A percentile compares a stretch with the other conserved stretches of the same genome.
Conservation (phyloP, 805 yeast species). For the Candida krabiensis region DNA sequence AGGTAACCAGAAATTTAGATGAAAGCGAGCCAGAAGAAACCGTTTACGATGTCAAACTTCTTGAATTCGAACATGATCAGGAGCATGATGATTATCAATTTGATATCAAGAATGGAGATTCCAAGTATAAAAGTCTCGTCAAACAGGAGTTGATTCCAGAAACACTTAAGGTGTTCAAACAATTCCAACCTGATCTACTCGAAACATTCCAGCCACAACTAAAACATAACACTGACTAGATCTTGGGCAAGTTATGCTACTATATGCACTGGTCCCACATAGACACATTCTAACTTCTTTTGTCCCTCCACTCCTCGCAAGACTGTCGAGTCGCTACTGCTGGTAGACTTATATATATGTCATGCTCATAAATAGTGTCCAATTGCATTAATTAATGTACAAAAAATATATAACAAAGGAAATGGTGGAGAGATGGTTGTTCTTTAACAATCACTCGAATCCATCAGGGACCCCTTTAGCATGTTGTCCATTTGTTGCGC, state of each 20-base stretch:
- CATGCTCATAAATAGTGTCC: too few species aligned
- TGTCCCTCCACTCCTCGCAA: too few species aligned
- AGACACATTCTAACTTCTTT: too few species aligned
- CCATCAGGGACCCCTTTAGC: conserved; percentile 91
- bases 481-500: conserved; percentile 44
- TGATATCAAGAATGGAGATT: conserved; percentile 40
- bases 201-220: conserved; percentile 61
- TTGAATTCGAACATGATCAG: conserved; percentile 79
- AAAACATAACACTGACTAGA: conserved; percentile 47
- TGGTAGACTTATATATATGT: too few species aligned
- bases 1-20: conserved; percentile 37
- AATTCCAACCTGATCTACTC: conserved; percentile 65
- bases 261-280: too few species aligned
- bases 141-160: conserved; percentile 52
- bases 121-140: conserved; percentile 39
- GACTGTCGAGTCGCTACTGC: too few species aligned
- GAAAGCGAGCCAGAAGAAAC: conserved; percentile 24
- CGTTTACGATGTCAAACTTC: conserved; percentile 48
- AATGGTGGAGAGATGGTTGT: too few species aligned
- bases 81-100: conserved; percentile 62
- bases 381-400: background rate
- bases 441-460: conserved; percentile 48
- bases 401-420: background rate
- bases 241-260: too few species aligned
- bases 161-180: conserved; percentile 45